Conservation (phyloP, 192 early-diverging fungal species). For the Mortierella claussenii region DNA sequence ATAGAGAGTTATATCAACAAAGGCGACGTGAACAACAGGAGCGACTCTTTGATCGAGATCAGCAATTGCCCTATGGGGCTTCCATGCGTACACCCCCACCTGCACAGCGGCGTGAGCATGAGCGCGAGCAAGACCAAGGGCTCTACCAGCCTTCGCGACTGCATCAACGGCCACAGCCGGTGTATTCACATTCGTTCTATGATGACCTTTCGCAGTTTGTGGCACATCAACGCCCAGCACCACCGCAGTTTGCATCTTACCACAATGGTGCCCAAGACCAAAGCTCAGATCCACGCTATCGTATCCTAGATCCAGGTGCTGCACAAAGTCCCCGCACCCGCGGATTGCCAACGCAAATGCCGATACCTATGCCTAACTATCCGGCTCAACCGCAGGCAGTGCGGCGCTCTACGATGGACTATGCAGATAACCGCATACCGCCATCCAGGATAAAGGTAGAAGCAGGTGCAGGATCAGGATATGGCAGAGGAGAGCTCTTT, state of each 20-base stretch:
- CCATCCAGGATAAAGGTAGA: background rate
- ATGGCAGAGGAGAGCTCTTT: slow-evolving; percentile 6
- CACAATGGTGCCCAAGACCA: too few relatives aligned
- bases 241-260: background rate
- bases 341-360: background rate
- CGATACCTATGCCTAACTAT: background rate
- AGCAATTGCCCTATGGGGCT: background rate
- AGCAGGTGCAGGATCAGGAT: background rate
- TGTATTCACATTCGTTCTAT: slow-evolving; percentile 2
- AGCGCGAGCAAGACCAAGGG: slow-evolving; percentile 3
- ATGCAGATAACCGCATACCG: background rate
- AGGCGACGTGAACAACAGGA: slow-evolving; percentile 3
- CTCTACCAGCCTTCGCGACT: background rate
- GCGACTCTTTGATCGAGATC: background rate
- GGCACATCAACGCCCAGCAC: background rate
- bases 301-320: background rate
- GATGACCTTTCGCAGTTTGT: background rate
- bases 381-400: background rate
- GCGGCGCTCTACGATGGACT: background rate
- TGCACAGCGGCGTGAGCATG: slow-evolving; percentile 3
- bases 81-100: background rate
- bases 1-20: slow-evolving; percentile 21
- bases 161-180: background rate
- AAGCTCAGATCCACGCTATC: background rate
- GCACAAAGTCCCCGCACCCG: background rate